phyloP scores from a whole-genome alignment of 345 rosid genomes.

The Rhizophora apiculata region DNA sequence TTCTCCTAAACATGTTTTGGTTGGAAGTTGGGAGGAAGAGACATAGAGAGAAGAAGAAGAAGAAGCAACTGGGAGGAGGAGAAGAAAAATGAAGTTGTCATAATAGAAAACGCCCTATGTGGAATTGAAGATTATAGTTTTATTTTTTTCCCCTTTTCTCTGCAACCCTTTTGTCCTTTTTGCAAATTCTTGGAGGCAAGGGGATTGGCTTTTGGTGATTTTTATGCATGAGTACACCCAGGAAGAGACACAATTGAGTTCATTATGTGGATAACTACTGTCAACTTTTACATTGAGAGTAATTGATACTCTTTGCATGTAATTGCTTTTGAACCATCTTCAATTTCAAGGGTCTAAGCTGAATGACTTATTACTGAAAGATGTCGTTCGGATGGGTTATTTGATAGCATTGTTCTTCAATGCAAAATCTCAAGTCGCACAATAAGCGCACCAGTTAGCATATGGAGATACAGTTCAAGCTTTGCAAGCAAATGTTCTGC shows the following conservation, averaged over 20 bases:
- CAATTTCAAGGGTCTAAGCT: too few relatives aligned
- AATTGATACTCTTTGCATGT: neutral
- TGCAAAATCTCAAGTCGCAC: too few relatives aligned
- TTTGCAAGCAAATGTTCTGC: too few relatives aligned
- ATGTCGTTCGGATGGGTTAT: too few relatives aligned
- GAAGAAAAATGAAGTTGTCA: too few relatives aligned
- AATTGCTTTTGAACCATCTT: too few relatives aligned
- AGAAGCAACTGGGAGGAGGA: neutral
- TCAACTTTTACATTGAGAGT: constrained; percentile 60
- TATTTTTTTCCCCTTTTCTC: neutral
- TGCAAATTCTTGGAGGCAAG: constrained; percentile 65
- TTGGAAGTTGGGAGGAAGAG: neutral
- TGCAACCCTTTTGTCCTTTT: neutral
- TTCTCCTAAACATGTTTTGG: neutral
- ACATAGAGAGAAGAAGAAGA: neutral
- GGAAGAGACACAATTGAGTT: constrained; percentile 62
- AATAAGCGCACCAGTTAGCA: too few relatives aligned
- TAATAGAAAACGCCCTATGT: too few relatives aligned
- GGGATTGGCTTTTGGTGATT: constrained; percentile 53
- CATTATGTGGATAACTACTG: constrained; percentile 64
- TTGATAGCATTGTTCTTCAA: too few relatives aligned
- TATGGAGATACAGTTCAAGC: too few relatives aligned
- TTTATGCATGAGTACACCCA: constrained; percentile 71
- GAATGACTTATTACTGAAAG: too few relatives aligned
- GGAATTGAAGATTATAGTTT: neutral